These are phyloP conservation scores for Globisporangium irregulare DNA, from an alignment of 352 stramenopile species.

Conservation along the genomic window DNA sequence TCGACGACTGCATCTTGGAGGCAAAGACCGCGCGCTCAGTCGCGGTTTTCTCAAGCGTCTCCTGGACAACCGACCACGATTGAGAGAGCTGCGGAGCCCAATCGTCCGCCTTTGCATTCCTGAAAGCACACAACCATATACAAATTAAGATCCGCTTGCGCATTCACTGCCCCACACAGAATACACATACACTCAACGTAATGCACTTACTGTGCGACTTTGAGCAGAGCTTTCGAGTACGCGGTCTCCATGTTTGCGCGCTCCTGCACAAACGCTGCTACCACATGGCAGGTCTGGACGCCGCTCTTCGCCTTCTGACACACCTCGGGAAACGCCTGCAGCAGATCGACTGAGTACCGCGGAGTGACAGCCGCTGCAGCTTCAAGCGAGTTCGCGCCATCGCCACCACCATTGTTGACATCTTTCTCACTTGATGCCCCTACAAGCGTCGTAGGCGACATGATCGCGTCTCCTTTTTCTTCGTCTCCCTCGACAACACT, in stretches of 20 bases:
- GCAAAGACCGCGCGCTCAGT: conserved; percentile 60
- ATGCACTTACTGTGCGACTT: conserved; percentile 63
- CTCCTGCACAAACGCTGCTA: conserved; percentile 61
- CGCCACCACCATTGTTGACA: background rate
- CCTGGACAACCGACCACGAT: conserved; percentile 55
- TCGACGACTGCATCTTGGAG: conserved; percentile 54
- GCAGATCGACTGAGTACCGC: conserved; percentile 70
- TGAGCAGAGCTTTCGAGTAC: conserved; percentile 61
- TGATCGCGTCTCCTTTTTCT: background rate
- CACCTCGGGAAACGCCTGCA: conserved; percentile 62
- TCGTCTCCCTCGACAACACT: background rate
- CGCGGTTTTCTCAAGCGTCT: conserved; percentile 48
- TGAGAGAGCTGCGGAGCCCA: conserved; percentile 61
- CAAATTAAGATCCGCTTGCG: background rate
- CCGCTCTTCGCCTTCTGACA: conserved; percentile 75
- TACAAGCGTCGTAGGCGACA: background rate
- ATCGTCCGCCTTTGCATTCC: conserved; percentile 56
- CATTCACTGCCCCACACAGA: background rate
- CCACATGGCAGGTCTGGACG: conserved; percentile 70
- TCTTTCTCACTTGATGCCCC: background rate
- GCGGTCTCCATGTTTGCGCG: conserved; percentile 49
- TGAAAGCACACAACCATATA: conserved; percentile 14
- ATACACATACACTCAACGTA: conserved; percentile 4
- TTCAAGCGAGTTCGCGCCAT: background rate
- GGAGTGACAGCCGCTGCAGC: background rate